phyloP scores from a whole-genome alignment of 164 flowering plant genomes.

The Vitis rupestris region DNA sequence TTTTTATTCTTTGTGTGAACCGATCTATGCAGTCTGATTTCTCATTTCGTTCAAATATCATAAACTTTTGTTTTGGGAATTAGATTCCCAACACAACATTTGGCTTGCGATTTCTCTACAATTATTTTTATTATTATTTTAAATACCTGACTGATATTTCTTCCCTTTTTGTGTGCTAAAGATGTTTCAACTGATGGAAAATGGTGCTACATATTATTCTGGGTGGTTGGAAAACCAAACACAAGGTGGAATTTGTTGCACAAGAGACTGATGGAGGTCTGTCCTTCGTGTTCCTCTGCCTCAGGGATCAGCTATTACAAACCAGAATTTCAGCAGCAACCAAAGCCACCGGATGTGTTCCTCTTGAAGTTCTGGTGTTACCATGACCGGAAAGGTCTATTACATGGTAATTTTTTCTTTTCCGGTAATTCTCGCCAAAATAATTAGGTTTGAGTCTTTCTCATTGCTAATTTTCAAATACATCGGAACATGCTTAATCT shows the following conservation, averaged over 20 bases:
- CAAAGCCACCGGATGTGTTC: constrained; percentile 49
- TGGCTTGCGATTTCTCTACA: neutral
- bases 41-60: no score
- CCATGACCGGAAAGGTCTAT: constrained; percentile 42
- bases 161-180: constrained; percentile 14
- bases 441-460: no score
- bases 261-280: constrained; percentile 49
- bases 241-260: constrained; percentile 60
- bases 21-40: no score
- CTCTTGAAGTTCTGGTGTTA: constrained; percentile 57
- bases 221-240: constrained; percentile 46
- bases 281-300: constrained; percentile 51
- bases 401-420: constrained; percentile 40
- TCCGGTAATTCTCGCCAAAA: no score
- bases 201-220: constrained; percentile 67
- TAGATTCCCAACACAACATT: no score
- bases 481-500: no score
- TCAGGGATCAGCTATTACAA: constrained; percentile 34
- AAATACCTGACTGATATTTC: neutral
- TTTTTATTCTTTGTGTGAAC: no score
- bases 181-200: constrained; percentile 66
- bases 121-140: neutral
- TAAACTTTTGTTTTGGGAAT: no score
- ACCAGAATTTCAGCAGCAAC: constrained; percentile 24
- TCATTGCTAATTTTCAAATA: no score